Conservation (phyloP, 441 rosid genomes). For the Dalechampia spathulata region DNA sequence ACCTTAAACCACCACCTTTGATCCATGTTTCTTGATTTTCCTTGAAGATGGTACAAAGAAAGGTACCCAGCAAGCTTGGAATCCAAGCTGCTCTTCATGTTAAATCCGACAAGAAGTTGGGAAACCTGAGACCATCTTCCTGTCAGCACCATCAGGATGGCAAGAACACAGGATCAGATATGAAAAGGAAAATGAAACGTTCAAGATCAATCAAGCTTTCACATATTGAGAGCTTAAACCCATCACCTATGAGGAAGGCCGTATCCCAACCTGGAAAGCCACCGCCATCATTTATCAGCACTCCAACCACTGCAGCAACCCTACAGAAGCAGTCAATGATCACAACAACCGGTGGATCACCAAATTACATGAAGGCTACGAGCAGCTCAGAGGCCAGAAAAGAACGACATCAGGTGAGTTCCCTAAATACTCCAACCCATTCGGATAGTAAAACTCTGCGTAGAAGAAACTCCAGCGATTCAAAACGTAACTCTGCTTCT, state of each 20-base stretch:
- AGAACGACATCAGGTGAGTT: conserved; percentile 44
- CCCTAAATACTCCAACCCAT: conserved; percentile 18
- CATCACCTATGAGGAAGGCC: conserved; percentile 24
- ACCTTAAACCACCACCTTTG: conserved; percentile 1
- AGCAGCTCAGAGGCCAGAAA: conserved; percentile 76
- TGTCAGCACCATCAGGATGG: conserved; percentile 39
- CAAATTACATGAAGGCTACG: conserved; percentile 89
- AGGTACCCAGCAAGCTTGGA: conserved; percentile 45
- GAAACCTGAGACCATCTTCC: conserved; percentile 32
- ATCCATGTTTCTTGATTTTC: conserved; percentile 26
- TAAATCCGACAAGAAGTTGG: conserved; percentile 40
- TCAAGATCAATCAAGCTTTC: conserved; percentile 48
- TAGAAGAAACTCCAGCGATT: conserved; percentile 20
- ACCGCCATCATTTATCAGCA: conserved; percentile 26
- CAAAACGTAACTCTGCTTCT: conserved; percentile 28
- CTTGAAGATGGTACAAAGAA: conserved; percentile 72
- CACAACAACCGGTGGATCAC: conserved; percentile 34
- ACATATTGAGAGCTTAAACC: conserved; percentile 27
- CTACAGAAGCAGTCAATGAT: conserved; percentile 29
- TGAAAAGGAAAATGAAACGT: conserved; percentile 73
- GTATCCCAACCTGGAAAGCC: conserved; percentile 44
- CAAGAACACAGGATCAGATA: conserved; percentile 54
- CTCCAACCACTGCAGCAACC: conserved; percentile 15
- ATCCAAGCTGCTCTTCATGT: conserved; percentile 37
- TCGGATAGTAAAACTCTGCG: conserved; percentile 25